A percentile compares a stretch with the other conserved stretches of the same genome.
phyloP scores from a whole-genome alignment of 257 asterid genomes.

The Datura wrightii region DNA sequence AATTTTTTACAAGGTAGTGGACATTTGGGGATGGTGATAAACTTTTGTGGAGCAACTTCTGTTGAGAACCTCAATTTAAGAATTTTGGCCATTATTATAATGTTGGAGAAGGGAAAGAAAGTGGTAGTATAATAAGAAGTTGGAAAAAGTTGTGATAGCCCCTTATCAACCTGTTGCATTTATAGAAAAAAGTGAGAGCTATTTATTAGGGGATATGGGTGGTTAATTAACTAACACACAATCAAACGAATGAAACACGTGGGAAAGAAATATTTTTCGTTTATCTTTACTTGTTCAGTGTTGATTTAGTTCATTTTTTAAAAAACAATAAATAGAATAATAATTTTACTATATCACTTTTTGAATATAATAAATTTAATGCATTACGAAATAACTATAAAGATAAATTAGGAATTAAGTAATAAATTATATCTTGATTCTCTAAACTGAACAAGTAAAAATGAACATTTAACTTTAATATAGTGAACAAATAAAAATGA shows the following conservation, averaged over 20 bases:
- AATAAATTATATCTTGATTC: too few relatives aligned
- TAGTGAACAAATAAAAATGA: too few relatives aligned
- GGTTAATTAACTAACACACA: not conserved
- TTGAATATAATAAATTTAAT: too few relatives aligned
- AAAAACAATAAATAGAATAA: too few relatives aligned
- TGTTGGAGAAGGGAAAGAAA: not conserved
- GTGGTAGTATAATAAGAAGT: not conserved
- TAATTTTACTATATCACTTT: too few relatives aligned
- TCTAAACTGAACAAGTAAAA: too few relatives aligned
- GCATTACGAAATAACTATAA: too few relatives aligned
- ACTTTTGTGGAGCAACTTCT: constrained; percentile 65
- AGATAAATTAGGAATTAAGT: too few relatives aligned
- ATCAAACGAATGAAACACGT: not conserved
- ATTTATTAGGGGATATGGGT: not conserved
- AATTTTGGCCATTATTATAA: constrained; percentile 46
- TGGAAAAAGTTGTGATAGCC: not conserved
- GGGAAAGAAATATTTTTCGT: not conserved
- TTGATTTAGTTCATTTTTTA: too few relatives aligned
- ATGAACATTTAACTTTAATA: too few relatives aligned
- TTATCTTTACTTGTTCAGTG: too few relatives aligned
- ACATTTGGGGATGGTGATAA: constrained; percentile 49
- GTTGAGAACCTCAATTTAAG: constrained; percentile 50
- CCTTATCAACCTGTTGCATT: not conserved
- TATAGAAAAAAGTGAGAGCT: not conserved
- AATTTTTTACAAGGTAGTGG: constrained; percentile 44